Conservation (phyloP, 257 asterid species). For the Oldenlandia corymbosa region DNA sequence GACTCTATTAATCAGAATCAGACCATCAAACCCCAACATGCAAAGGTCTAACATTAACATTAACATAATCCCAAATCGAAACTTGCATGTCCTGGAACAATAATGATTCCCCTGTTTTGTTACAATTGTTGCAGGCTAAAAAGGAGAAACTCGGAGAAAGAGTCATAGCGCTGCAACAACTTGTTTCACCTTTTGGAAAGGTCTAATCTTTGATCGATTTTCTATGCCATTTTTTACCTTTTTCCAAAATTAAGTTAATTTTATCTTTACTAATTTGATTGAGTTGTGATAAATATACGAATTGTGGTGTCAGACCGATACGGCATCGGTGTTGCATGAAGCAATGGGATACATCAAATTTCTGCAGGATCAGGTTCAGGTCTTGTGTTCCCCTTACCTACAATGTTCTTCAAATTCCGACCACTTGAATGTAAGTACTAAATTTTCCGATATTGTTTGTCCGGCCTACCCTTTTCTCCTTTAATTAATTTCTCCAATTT, state of each 20-base stretch:
- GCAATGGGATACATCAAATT: slow-evolving; percentile 80
- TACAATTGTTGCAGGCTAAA: slow-evolving; percentile 36
- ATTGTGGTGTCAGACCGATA: slow-evolving; percentile 97
- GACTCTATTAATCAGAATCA: slow-evolving; percentile 16
- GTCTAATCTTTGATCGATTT: slow-evolving; percentile 28
- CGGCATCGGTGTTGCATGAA: slow-evolving; percentile 91
- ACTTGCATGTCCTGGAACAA: slow-evolving; percentile 3
- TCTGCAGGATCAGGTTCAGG: slow-evolving; percentile 86
- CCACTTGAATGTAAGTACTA: slow-evolving; percentile 27
- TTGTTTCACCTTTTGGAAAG: slow-evolving; percentile 97
- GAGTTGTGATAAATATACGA: too few species aligned
- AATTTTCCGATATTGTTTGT: too few species aligned
- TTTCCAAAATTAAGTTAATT: too few species aligned
- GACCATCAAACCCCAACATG: slow-evolving; percentile 39
- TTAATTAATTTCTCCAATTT: too few species aligned
- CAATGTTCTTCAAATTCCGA: slow-evolving; percentile 35
- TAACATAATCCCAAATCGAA: not conserved
- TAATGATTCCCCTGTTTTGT: not conserved
- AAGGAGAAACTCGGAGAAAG: slow-evolving; percentile 88
- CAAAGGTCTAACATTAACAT: slow-evolving; percentile 51
- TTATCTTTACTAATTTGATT: too few species aligned
- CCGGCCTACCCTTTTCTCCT: too few species aligned
- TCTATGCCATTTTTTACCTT: too few species aligned
- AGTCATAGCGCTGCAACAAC: slow-evolving; percentile 82
- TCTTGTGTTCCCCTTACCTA: slow-evolving; percentile 77